phyloP scores from a whole-genome alignment of 2,329 filamentous ascomycete species.

The Aspergillus sp. region DNA sequence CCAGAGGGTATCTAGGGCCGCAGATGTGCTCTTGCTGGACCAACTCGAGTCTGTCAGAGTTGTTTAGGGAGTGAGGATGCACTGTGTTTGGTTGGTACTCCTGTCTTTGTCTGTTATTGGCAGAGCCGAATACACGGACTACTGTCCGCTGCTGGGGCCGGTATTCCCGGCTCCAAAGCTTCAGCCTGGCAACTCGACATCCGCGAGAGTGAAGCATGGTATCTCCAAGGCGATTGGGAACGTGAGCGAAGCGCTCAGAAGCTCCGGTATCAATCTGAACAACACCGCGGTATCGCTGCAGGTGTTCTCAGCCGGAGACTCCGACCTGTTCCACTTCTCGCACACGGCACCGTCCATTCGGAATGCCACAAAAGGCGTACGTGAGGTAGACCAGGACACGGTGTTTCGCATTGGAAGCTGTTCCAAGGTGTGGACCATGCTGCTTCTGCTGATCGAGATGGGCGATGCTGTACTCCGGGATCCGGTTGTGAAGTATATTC shows the following conservation, averaged over 20 bases:
- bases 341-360: constrained; percentile 25
- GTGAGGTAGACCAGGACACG: constrained; percentile 30
- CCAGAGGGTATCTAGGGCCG: too few relatives aligned
- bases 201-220: neutral
- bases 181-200: neutral
- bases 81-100: too few relatives aligned
- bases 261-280: neutral
- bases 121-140: neutral
- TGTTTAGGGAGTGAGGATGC: too few relatives aligned
- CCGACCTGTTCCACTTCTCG: constrained; percentile 16
- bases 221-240: constrained; percentile 2
- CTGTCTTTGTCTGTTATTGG: neutral
- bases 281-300: constrained; percentile 31
- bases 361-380: constrained; percentile 21
- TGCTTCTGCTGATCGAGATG: constrained; percentile 22
- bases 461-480: constrained; percentile 12
- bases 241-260: constrained; percentile 1
- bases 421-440: constrained; percentile 36
- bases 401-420: constrained; percentile 37
- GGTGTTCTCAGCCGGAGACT: constrained; percentile 29
- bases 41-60: too few relatives aligned
- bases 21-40: too few relatives aligned
- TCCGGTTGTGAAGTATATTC: constrained; percentile 16
- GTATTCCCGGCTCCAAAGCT: constrained; percentile 5
- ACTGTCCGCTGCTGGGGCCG: constrained; percentile 5